Percentiles rank a stretch among this genome's conserved stretches.
Evolutionary conservation across 148 eudicot genomes (phyloP).

Genomic region (Rhododendron ovatum): DNA sequence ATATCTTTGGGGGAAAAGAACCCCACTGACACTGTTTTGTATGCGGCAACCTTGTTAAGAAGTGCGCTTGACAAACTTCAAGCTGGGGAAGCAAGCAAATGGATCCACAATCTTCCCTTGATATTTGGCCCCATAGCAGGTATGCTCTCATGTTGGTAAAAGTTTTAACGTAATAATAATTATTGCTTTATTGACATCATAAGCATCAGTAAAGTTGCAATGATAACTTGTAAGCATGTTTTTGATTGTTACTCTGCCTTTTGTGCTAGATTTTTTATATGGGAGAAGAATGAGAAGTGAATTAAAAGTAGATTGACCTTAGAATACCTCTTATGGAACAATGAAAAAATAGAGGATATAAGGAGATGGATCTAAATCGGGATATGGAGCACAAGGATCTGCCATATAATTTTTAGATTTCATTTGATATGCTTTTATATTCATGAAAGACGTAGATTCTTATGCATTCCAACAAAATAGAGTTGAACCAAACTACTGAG

Average conservation of each 20-base stretch:
- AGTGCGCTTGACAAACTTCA: constrained; percentile 46
- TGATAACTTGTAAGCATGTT: not conserved
- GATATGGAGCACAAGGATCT: not conserved
- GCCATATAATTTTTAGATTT: not conserved
- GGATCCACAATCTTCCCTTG: constrained; percentile 38
- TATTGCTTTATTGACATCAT: not conserved
- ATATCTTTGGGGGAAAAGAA: constrained; percentile 31
- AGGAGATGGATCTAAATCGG: not conserved
- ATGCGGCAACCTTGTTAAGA: constrained; percentile 57
- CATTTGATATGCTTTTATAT: not conserved
- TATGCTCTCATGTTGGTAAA: constrained; percentile 17
- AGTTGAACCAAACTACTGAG: not conserved
- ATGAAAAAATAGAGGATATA: not conserved
- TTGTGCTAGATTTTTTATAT: not conserved
- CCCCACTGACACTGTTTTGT: constrained; percentile 48
- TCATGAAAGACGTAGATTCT: not conserved
- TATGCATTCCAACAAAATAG: not conserved
- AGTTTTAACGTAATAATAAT: not conserved
- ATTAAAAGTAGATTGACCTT: not conserved
- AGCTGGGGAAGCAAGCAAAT: constrained; percentile 33
- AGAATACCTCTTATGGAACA: not conserved
- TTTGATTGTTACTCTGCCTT: not conserved
- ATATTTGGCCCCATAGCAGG: constrained; percentile 52
- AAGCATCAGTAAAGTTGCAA: not conserved
- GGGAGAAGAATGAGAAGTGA: not conserved